Conservation (phyloP, 805 yeast species). For the Candida sonorensis region DNA sequence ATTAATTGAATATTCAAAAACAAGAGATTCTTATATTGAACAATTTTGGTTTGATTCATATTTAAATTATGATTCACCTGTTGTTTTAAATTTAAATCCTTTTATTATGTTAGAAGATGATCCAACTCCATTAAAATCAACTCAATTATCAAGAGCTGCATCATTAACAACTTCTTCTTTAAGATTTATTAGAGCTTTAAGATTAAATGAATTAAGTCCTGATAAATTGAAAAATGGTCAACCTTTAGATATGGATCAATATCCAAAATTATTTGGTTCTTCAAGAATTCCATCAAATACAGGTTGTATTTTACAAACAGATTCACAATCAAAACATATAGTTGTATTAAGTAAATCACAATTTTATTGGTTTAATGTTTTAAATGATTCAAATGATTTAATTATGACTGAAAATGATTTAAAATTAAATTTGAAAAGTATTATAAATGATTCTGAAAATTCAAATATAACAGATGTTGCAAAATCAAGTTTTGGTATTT, state of each 20-base stretch:
- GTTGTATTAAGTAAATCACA: constrained; percentile 80
- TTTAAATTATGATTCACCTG: constrained; percentile 80
- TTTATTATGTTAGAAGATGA: constrained; percentile 88
- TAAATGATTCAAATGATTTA: constrained; percentile 65
- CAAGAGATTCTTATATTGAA: constrained; percentile 77
- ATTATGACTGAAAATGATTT: constrained; percentile 71
- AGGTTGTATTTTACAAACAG: constrained; percentile 85
- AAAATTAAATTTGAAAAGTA: constrained; percentile 65
- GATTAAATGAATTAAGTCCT: constrained; percentile 65
- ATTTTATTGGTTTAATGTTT: constrained; percentile 91
- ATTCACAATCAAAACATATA: constrained; percentile 67
- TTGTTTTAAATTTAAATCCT: constrained; percentile 87
- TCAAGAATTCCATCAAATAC: constrained; percentile 76
- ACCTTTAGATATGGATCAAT: constrained; percentile 87
- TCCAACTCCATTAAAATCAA: constrained; percentile 61
- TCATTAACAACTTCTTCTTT: constrained; percentile 69
- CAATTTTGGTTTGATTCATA: constrained; percentile 94
- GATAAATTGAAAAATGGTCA: constrained; percentile 57
- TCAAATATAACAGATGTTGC: constrained; percentile 54
- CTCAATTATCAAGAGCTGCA: constrained; percentile 77
- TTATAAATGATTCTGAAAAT: constrained; percentile 62
- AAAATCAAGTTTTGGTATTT: constrained; percentile 76
- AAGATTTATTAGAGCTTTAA: constrained; percentile 72
- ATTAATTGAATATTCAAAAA: constrained; percentile 52
- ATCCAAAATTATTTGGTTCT: constrained; percentile 79